Percentiles rank a stretch among this genome's conserved stretches.
phyloP scores from a whole-genome alignment of 208 protist genomes.

The Naegleria lovaniensis region DNA sequence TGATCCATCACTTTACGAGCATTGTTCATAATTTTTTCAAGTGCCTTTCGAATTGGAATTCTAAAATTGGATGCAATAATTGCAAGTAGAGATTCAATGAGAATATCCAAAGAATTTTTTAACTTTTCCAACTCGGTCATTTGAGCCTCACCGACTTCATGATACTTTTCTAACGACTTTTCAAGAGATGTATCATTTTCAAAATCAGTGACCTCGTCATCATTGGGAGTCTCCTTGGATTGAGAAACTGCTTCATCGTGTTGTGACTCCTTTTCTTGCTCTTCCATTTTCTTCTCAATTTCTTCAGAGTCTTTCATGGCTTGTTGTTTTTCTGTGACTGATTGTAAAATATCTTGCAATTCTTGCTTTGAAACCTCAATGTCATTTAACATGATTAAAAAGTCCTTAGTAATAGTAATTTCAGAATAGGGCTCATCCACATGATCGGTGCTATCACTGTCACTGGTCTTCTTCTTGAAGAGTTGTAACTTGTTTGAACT shows the following conservation, averaged over 20 bases:
- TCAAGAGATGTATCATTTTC: neutral
- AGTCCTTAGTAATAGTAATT: neutral
- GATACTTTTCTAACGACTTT: neutral
- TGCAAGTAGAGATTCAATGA: neutral
- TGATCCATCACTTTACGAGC: neutral
- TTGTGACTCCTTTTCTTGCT: neutral
- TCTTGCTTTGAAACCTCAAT: neutral
- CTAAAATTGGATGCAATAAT: neutral
- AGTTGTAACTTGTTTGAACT: neutral
- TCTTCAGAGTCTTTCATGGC: neutral
- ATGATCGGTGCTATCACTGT: neutral
- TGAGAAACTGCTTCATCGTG: neutral
- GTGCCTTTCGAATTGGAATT: neutral
- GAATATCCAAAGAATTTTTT: neutral
- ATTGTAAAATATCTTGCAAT: neutral
- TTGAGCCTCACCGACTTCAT: neutral
- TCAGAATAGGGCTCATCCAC: neutral
- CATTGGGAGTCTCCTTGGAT: neutral
- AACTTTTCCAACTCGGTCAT: neutral
- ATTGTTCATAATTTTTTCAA: neutral
- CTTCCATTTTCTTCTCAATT: neutral
- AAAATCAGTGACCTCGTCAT: neutral
- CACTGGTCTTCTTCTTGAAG: neutral
- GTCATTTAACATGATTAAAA: neutral
- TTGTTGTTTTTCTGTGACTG: neutral